Base-by-base conservation (phyloP, 495 filamentous ascomycete species). In the Penicillium psychrofluorescens region DNA sequence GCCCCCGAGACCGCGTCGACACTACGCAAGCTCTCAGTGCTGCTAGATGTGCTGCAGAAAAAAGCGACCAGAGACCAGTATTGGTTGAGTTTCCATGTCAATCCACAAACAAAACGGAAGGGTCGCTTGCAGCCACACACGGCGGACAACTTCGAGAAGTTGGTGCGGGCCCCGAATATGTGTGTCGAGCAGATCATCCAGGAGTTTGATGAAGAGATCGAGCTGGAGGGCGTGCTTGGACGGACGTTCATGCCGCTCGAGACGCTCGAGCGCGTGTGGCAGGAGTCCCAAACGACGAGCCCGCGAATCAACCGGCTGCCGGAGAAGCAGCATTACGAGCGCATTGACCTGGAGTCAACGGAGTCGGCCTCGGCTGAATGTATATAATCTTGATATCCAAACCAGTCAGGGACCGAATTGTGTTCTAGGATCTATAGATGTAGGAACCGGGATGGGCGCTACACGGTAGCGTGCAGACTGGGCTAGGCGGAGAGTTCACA, bases 401-500 rank as follows among this genome's bases (percentile, higher is more conserved):
- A 22, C 22, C 22, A 22, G 22, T 22, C 22, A 4, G 22, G 22
- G 22, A 22, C 22, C 22, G 22, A 22, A 22, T 22, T 22, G 22
- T 22, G 22, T 22, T 4, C 22, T 22, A 22, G 22, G 22, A 22
- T 22, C 22, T 22, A 22, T 22, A 22, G 22, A 22, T 22, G 22
- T 14, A 38, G 14, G 36, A 11, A 11, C 32, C 32, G 6, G 9
- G 32, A 10, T 34, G 10, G 32, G 9, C 32, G 9, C 32, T 34
- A 12, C 32, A 12, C 32, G 10, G 40, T 44, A 48, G 36, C 22
- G 22, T 22, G 22, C 22, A 22, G 39, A 44, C 22, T 35, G 27
- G 27, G 39, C 35, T 48, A 53, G 50, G 46, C 50, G 46, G 53
- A 51, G 53, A 46, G 44, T 60, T 67, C 64, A 66, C 62, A 65